phyloP scores from a whole-genome alignment of 495 filamentous ascomycete genomes.

The Penicillium maclennaniae region DNA sequence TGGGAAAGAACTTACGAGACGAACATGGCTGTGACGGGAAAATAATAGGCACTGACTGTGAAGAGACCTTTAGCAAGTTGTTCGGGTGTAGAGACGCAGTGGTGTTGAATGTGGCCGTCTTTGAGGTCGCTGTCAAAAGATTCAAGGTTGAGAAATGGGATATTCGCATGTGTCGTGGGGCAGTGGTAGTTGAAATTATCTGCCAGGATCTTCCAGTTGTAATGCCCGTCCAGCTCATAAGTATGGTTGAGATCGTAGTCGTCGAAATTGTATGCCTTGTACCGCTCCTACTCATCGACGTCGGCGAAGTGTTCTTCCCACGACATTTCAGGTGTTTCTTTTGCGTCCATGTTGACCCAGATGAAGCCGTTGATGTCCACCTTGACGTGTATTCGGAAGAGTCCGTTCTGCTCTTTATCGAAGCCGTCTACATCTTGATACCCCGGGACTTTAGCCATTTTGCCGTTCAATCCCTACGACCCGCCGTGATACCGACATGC shows the following conservation, averaged over 20 bases:
- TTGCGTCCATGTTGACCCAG: conserved; percentile 49
- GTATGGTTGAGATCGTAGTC: conserved; percentile 52
- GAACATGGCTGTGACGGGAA: conserved; percentile 42
- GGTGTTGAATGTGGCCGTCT: conserved; percentile 42
- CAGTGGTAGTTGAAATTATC: conserved; percentile 66
- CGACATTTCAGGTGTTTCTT: conserved; percentile 33
- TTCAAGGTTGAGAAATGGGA: conserved; percentile 42
- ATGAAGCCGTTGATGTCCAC: conserved; percentile 54
- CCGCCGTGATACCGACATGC: conserved; percentile 53
- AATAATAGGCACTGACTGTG: conserved; percentile 43
- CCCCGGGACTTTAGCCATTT: conserved; percentile 53
- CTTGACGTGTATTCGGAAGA: conserved; percentile 37
- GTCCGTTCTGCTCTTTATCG: conserved; percentile 45
- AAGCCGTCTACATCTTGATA: conserved; percentile 50
- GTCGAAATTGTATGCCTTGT: conserved; percentile 56
- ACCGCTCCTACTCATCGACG: conserved; percentile 42
- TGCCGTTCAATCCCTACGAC: conserved; percentile 48
- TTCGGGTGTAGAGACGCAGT: conserved; percentile 36
- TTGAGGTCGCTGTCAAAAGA: conserved; percentile 42
- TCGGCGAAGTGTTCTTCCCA: conserved; percentile 46
- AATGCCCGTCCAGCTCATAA: conserved; percentile 47
- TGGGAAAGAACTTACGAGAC: conserved; percentile 37
- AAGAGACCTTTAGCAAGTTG: conserved; percentile 33
- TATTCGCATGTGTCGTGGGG: conserved; percentile 46
- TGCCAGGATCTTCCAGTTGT: conserved; percentile 54